Evolutionary conservation across 768 basidiomycete species (phyloP).

Genomic region (Tephrocybe sp.): DNA sequence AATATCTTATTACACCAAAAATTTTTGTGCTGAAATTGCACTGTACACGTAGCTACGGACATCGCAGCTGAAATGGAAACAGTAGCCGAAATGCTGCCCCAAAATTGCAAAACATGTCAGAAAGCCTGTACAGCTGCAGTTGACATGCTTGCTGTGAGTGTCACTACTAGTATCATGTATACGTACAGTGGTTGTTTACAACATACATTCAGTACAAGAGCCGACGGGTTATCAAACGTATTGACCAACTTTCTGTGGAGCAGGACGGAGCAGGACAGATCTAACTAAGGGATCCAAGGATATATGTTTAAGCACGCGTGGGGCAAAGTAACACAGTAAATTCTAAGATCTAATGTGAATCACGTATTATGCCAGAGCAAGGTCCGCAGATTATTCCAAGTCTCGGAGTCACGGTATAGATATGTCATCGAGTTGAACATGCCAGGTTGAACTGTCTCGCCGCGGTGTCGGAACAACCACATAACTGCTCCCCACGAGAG

Average conservation of each 20-base stretch:
- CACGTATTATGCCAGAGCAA: slow-evolving; percentile 90
- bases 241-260: slow-evolving; percentile 42
- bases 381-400: slow-evolving; percentile 79
- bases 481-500: slow-evolving; percentile 94
- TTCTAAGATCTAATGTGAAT: slow-evolving; percentile 16
- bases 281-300: no score
- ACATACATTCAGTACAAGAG: slow-evolving; percentile 56
- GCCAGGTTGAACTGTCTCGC: slow-evolving; percentile 92
- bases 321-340: slow-evolving; percentile 2
- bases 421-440: slow-evolving; percentile 97
- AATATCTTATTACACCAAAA: neutral
- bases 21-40: slow-evolving; percentile 3
- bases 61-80: slow-evolving; percentile 64
- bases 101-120: slow-evolving; percentile 48
- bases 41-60: slow-evolving; percentile 50
- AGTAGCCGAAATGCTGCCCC: slow-evolving; percentile 41
- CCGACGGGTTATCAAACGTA: slow-evolving; percentile 46
- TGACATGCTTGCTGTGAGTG: slow-evolving; percentile 63
- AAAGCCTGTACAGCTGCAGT: slow-evolving; percentile 64
- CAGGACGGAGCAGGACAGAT: no score
- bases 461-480: slow-evolving; percentile 88
- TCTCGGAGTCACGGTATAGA: slow-evolving; percentile 90
- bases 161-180: neutral
- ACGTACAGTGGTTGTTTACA: slow-evolving; percentile 9
- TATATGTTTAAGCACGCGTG: no score